Evolutionary conservation across 2,329 filamentous ascomycete species (phyloP), one percentile per base, ranked within the genome.

Genomic region (Talaromyces sp.): DNA sequence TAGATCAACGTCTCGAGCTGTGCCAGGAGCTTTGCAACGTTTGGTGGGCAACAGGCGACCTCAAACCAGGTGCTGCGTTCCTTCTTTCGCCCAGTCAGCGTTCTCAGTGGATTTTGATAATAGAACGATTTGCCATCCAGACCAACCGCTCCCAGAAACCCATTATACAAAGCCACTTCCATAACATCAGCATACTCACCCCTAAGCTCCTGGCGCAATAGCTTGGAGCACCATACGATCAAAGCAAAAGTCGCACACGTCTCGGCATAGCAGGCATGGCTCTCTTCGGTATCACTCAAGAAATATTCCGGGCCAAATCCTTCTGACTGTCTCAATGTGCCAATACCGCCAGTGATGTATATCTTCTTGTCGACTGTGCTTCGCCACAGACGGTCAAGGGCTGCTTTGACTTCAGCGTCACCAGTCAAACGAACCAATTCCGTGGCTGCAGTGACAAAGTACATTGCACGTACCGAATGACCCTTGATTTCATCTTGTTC

Each of bases 361-460:
- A 88, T 86, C 70, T 88, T 88, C 64, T 81, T 81, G 47, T 84
- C 77, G 0, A 86, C 81, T 84, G 88, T 88, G 67, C 87, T 87
- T 37, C 80, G 72, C 86, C 86, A 89, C 3, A 88, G 74, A 8
- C 81, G 75, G 27, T 76, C 71, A 0, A 87, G 69, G 1, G 84
- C 77, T 0, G 72, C 70, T 33, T 75, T 66, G 69, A 80, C 81
- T 27, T 74, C 62, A 16, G 71, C 70, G 54, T 73, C 64, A 16
- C 68, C 65, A 5, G 72, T 65, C 3, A 83, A 72, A 31, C 77
- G 79, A 0, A 84, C 71, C 4, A 88, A 72, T 69, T 88, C 86
- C 0, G 87, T 83, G 0, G 83, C 83, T 0, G 82, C 85, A 3
- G 84, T 87, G 7, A 87, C 77, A 1, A 88, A 79, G 70, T 88